Base-by-base conservation (phyloP, 2,329 filamentous ascomycete species). In the Beauveria medogensis region DNA sequence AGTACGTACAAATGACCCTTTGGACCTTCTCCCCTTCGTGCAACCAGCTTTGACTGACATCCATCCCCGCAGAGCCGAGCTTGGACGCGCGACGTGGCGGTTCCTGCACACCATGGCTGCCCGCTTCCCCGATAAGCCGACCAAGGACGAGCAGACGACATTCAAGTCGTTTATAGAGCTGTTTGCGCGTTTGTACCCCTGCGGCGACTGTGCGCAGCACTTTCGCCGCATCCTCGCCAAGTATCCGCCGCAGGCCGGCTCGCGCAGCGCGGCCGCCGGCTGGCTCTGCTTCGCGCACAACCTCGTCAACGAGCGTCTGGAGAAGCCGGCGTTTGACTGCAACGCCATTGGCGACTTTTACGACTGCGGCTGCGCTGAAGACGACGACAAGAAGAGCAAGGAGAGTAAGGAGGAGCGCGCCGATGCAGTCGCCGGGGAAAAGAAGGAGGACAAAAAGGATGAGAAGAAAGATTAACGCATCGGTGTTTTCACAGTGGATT, bases 261-360 rank as follows among this genome's bases (percentile, higher is more conserved):
- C 81, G 58, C 80, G 86, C 62, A 86, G 83, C 66, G 79, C 82
- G 9, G 86, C 86, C 0, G 84, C 84, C 1, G 84, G 84, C 14
- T 89, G 86, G 86, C 80, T 86, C 16, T 89, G 86, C 68, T 83
- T 84, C 69, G 80, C 85, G 26, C 86, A 89, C 68, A 89, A 89
- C 67, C 74, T 82, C 65, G 86, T 89, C 62, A 89, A 89, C 69
- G 78, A 82, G 73, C 76, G 84, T 60, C 73, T 89, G 37, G 74
- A 82, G 67, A 88, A 89, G 73, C 74, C 78, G 4, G 63, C 79
- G 14, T 89, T 88, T 66, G 84, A 89, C 71, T 89, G 86, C 67
- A 82, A 77, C 62, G 82, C 85, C 34, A 86, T 89, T 68, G 85
- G 85, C 18, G 86, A 89, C 67, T 86, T 87, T 69, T 89, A 89